Base-by-base conservation (phyloP, 1,284 basidiomycete species). In the Ganoderma sinense region DNA sequence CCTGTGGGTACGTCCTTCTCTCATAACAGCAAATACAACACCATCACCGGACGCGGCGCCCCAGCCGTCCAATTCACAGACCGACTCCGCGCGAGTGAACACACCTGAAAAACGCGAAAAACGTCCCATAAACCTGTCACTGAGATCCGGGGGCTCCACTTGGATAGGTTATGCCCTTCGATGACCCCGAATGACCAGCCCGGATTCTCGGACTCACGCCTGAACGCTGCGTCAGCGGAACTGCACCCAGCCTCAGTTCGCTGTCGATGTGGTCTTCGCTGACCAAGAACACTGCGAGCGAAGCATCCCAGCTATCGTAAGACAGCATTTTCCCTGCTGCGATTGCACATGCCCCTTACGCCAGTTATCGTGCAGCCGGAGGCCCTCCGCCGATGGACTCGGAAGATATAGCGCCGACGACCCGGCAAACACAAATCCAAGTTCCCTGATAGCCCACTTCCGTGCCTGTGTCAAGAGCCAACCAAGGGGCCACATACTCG, bases 71-170 rank as follows among this genome's bases (percentile, higher is more conserved):
- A n/a, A 40, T 26, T 18, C 39, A 16, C 23, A 56, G 36, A 7
- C 59, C 18, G 6, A 61, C 23, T 41, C 39, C n/a, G 31, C 56
- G 23, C 18, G 20, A 39, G 5, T 18, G 11, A 26, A 61, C 39
- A 40, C 23, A 60, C 20, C n/a, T 2, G 33, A 40, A 60, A 23
- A 14, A n/a, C 39, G 18, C 14, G 10, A 16, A 26, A 26, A 14
- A 43, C 67, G 33, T 68, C 31, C 59, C 67, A 62, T 68, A 64
- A 64, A 41, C 43, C 53, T 63, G 61, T 29, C 66, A 63, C 10
- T 40, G 43, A 31, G 62, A 31, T 68, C 67, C 67, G 67, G 23
- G 29, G n/a, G 59, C 59, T 29, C 59, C 59, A 61, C 59, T 61
- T 26, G 59, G 39, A 61, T 41, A 23, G 23, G n/a, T 26, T 61